Conservation (phyloP, 2,329 filamentous ascomycete genomes). For the Trichocomaceae sp. region DNA sequence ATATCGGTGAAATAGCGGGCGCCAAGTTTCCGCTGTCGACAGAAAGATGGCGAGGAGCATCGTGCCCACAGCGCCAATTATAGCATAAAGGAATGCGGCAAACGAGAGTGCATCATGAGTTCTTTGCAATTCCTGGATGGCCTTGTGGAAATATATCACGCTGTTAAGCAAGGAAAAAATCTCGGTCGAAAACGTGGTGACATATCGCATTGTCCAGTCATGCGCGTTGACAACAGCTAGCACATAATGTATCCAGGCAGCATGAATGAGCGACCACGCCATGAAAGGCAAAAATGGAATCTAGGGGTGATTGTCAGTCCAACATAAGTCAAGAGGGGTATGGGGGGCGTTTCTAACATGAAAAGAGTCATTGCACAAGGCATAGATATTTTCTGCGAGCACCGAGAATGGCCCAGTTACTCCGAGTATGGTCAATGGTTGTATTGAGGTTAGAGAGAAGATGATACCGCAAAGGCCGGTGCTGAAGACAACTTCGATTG, state of each 20-base stretch:
- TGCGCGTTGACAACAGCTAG: slow-evolving; percentile 62
- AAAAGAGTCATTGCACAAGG: slow-evolving; percentile 51
- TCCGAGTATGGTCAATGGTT: slow-evolving; percentile 59
- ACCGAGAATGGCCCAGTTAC: slow-evolving; percentile 64
- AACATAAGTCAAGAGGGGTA: neutral
- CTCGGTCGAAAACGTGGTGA: slow-evolving; percentile 60
- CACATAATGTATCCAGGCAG: slow-evolving; percentile 59
- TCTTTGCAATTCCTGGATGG: slow-evolving; percentile 56
- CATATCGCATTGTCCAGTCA: slow-evolving; percentile 65
- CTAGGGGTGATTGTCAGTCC: slow-evolving; percentile 22
- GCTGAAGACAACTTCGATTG: slow-evolving; percentile 61
- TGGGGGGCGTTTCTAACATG: slow-evolving; percentile 33
- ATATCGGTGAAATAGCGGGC: slow-evolving; percentile 55
- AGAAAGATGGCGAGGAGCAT: slow-evolving; percentile 57
- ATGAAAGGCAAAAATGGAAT: slow-evolving; percentile 60
- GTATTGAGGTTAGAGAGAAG: slow-evolving; percentile 56
- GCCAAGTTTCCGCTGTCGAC: slow-evolving; percentile 57
- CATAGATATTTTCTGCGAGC: slow-evolving; percentile 59
- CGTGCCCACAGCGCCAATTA: slow-evolving; percentile 59
- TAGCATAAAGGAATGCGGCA: slow-evolving; percentile 58
- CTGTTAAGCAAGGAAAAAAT: slow-evolving; percentile 62
- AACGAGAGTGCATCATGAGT: slow-evolving; percentile 52
- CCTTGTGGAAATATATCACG: slow-evolving; percentile 64
- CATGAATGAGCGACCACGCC: slow-evolving; percentile 61
- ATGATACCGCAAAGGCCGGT: slow-evolving; percentile 59